phyloP scores from a whole-genome alignment of 208 protist species.

The Angomonas desouzai region DNA sequence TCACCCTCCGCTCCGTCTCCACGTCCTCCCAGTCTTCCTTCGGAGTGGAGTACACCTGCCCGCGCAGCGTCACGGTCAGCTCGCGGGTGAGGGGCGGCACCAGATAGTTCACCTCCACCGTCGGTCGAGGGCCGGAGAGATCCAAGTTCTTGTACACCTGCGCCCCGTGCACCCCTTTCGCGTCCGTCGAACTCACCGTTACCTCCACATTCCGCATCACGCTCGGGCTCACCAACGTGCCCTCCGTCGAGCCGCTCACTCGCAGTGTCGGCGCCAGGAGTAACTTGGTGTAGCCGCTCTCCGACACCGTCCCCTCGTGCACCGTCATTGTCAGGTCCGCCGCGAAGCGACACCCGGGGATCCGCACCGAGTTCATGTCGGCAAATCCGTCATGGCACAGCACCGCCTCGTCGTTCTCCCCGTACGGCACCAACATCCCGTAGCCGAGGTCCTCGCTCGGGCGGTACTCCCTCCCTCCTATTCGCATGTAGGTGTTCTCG shows the following conservation, averaged over 20 bases:
- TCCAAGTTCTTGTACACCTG: constrained; percentile 12
- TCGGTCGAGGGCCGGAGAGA: neutral
- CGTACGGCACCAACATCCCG: constrained; percentile 16
- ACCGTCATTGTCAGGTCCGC: neutral
- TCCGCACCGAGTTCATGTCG: neutral
- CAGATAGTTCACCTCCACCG: constrained; percentile 12
- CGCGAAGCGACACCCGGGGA: neutral
- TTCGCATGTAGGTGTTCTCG: constrained; percentile 2
- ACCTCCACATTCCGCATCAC: constrained; percentile 10
- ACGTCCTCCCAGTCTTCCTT: constrained; percentile 9
- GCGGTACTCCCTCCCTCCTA: neutral
- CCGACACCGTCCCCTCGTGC: constrained; percentile 14
- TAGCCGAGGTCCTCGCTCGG: constrained; percentile 8
- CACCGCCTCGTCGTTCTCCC: neutral
- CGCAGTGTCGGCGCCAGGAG: neutral
- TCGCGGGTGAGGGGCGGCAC: constrained; percentile 10
- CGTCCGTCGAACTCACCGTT: constrained; percentile 10
- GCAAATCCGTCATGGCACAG: constrained; percentile 14
- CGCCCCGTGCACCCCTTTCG: neutral
- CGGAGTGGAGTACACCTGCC: constrained; percentile 5
- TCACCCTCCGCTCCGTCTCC: constrained; percentile 7
- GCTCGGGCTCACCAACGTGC: neutral
- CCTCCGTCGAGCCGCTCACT: neutral
- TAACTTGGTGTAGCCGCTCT: constrained; percentile 2
- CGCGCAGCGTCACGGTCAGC: constrained; percentile 10